Evolutionary conservation across 140 eudicot genomes (phyloP).

Genomic region (Oenanthe javanica): DNA sequence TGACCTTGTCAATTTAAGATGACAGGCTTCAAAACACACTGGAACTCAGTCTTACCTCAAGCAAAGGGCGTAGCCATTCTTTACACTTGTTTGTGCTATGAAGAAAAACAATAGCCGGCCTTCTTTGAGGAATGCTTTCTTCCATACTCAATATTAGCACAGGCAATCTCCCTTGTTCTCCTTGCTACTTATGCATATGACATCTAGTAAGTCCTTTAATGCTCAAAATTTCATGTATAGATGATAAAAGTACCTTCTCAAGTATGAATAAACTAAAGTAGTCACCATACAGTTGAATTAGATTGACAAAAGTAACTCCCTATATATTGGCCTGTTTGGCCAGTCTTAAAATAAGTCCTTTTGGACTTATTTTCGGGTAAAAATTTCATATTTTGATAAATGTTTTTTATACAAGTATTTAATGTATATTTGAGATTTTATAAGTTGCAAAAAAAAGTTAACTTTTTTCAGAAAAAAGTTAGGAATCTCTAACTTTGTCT

Average conservation of each 20-base stretch:
- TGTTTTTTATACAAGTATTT: too few relatives aligned
- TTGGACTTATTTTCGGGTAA: too few relatives aligned
- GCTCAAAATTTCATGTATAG: background rate
- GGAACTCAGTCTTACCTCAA: conserved; percentile 41
- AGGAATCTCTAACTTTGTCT: too few relatives aligned
- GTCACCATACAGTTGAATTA: background rate
- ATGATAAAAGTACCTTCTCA: background rate
- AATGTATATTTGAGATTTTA: too few relatives aligned
- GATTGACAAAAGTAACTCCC: background rate
- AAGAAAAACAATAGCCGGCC: conserved; percentile 75
- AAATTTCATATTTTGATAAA: too few relatives aligned
- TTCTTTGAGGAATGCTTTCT: conserved; percentile 36
- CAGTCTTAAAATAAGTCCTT: too few relatives aligned
- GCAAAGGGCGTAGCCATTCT: conserved; percentile 90
- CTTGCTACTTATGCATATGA: conserved; percentile 32
- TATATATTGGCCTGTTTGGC: too few relatives aligned
- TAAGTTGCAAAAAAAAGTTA: too few relatives aligned
- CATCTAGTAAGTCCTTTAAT: conserved; percentile 7
- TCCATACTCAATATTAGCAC: conserved; percentile 70
- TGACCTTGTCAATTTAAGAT: background rate
- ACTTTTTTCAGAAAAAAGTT: too few relatives aligned
- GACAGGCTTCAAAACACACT: too few relatives aligned
- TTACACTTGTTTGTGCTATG: conserved; percentile 90
- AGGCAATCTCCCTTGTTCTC: conserved; percentile 90
- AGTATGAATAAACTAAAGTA: background rate